Conservation (phyloP, 75 land plant species). For the Pinus albicaulis region DNA sequence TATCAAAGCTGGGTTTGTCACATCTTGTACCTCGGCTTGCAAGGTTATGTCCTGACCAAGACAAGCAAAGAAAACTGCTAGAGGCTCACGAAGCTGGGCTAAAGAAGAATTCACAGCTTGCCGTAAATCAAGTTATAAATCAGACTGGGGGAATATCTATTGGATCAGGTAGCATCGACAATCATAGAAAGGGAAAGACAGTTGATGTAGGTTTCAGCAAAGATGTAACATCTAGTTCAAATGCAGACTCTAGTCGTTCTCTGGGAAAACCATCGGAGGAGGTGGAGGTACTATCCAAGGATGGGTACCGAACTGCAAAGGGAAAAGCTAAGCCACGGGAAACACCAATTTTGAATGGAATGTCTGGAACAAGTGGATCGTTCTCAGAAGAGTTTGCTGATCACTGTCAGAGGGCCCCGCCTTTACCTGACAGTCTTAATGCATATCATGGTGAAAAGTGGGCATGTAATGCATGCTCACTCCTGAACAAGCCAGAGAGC, state of each 20-base stretch:
- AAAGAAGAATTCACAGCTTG: slow-evolving; percentile 5
- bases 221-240: slow-evolving; percentile 27
- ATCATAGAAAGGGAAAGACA: slow-evolving; percentile 34
- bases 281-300: slow-evolving; percentile 77
- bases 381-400: neutral
- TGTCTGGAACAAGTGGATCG: slow-evolving; percentile 8
- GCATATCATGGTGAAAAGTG: slow-evolving; percentile 18
- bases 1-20: slow-evolving; percentile 70
- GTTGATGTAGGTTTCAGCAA: slow-evolving; percentile 20
- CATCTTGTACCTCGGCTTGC: slow-evolving; percentile 83
- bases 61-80: slow-evolving; percentile 70
- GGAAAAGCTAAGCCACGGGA: slow-evolving; percentile 32
- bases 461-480: slow-evolving; percentile 38
- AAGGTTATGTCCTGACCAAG: slow-evolving; percentile 83
- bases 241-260: slow-evolving; percentile 14
- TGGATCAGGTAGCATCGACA: slow-evolving; percentile 7
- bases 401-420: neutral
- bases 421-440: neutral
- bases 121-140: slow-evolving; percentile 6
- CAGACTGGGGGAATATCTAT: neutral
- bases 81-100: slow-evolving; percentile 43
- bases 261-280: slow-evolving; percentile 26
- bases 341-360: neutral
- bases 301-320: slow-evolving; percentile 76
- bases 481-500: slow-evolving; percentile 15